phyloP scores from a whole-genome alignment of 352 stramenopile species.

The Globisporangium sylvaticum region DNA sequence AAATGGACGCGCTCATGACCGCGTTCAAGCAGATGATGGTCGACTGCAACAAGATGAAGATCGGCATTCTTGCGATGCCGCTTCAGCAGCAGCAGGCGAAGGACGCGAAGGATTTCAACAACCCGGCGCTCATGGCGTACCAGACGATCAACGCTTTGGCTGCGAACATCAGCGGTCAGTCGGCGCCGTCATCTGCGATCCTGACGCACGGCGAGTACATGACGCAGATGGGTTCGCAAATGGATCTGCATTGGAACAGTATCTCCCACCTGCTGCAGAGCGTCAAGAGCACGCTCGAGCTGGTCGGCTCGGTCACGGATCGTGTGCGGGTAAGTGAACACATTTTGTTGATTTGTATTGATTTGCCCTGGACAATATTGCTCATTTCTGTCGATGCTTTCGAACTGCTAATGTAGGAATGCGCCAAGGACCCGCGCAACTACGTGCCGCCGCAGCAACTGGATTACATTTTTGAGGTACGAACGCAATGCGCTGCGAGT shows the following conservation, averaged over 20 bases:
- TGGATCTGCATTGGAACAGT: slow-evolving; percentile 87
- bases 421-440: slow-evolving; percentile 62
- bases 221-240: slow-evolving; percentile 78
- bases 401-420: slow-evolving; percentile 39
- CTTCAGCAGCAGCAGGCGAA: slow-evolving; percentile 47
- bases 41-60: slow-evolving; percentile 79
- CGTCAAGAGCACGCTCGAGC: slow-evolving; percentile 66
- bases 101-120: slow-evolving; percentile 64
- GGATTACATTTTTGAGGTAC: slow-evolving; percentile 90
- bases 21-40: slow-evolving; percentile 77
- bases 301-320: slow-evolving; percentile 54
- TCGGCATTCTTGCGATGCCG: slow-evolving; percentile 71
- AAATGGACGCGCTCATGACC: slow-evolving; percentile 60
- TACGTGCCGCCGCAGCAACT: slow-evolving; percentile 71
- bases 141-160: slow-evolving; percentile 81
- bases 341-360: background rate
- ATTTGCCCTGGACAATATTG: background rate
- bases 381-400: background rate
- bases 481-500: slow-evolving; percentile 1
- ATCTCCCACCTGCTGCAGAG: slow-evolving; percentile 80
- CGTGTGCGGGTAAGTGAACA: slow-evolving; percentile 53
- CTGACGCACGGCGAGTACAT: slow-evolving; percentile 85
- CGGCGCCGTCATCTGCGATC: slow-evolving; percentile 63
- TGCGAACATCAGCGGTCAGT: slow-evolving; percentile 56
- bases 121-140: slow-evolving; percentile 66